Evolutionary conservation across 371 early-diverging fungal genomes (phyloP).

Genomic region (Entomophthora muscae): DNA sequence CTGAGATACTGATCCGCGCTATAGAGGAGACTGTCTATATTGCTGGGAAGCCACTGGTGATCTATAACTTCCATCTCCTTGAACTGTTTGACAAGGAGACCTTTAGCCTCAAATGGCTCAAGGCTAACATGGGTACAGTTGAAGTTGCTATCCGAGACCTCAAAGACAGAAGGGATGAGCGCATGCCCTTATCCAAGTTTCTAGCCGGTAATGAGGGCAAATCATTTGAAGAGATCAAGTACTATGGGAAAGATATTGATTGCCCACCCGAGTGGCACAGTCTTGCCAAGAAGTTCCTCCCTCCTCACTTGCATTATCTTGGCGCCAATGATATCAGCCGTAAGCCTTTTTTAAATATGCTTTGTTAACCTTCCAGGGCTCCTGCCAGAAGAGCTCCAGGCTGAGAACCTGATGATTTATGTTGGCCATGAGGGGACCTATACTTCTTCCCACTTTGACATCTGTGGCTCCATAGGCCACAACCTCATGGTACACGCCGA

Average conservation of each 20-base stretch:
- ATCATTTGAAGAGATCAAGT: not conserved
- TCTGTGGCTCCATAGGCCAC: conserved; percentile 21
- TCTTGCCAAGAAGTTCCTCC: conserved; percentile 11
- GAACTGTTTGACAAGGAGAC: conserved; percentile 15
- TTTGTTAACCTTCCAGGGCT: too few species aligned
- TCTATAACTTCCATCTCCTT: conserved; percentile 20
- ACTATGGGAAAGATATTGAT: conserved; percentile 18
- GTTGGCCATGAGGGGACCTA: conserved; percentile 18
- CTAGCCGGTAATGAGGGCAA: not conserved
- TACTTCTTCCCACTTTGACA: conserved; percentile 19
- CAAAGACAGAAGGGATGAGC: conserved; percentile 10
- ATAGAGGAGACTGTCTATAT: too few species aligned
- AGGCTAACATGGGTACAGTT: too few species aligned
- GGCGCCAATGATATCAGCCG: conserved; percentile 14
- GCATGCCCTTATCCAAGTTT: not conserved
- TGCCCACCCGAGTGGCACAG: conserved; percentile 15
- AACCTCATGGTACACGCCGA: conserved; percentile 19
- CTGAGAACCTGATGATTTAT: too few species aligned
- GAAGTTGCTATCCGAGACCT: too few species aligned
- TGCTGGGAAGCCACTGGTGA: conserved; percentile 26
- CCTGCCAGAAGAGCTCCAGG: conserved; percentile 7
- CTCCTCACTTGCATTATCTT: conserved; percentile 13
- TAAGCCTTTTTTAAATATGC: too few species aligned
- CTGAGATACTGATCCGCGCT: too few species aligned
- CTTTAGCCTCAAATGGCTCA: too few species aligned